A percentile compares a stretch with the other conserved stretches of the same genome.
These are phyloP conservation scores for Hypoxylon rubiginosum DNA, from an alignment of 2,329 filamentous ascomycete genomes.

Conservation along the genomic window DNA sequence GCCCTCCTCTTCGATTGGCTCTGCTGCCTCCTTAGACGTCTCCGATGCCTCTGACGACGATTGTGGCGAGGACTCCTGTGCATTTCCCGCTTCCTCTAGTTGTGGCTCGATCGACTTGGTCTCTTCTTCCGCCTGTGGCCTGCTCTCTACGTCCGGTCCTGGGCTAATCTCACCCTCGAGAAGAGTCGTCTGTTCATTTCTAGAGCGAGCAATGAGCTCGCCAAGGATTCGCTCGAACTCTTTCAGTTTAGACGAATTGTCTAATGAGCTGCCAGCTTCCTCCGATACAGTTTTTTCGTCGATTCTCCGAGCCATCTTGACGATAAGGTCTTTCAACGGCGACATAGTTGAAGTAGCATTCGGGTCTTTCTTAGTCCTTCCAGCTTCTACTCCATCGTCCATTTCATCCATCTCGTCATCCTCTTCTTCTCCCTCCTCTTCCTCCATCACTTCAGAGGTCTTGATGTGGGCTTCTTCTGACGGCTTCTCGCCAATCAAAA, in stretches of 20 bases:
- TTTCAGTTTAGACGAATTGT: conserved; percentile 58
- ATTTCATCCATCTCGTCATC: conserved; percentile 38
- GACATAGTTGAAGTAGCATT: conserved; percentile 53
- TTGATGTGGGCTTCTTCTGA: conserved; percentile 8
- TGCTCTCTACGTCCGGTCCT: conserved; percentile 10
- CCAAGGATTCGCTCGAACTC: conserved; percentile 66
- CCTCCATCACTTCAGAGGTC: conserved; percentile 38
- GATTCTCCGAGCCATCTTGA: conserved; percentile 63
- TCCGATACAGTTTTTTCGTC: conserved; percentile 51
- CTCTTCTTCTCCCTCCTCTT: conserved; percentile 44
- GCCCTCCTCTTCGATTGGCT: conserved; percentile 24
- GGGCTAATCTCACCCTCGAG: conserved; percentile 8
- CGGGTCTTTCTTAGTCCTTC: conserved; percentile 34
- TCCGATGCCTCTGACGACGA: background rate
- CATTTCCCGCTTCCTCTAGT: background rate
- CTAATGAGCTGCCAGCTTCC: conserved; percentile 44
- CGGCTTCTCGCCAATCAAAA: conserved; percentile 12
- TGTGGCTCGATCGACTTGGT: conserved; percentile 8
- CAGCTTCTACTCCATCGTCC: conserved; percentile 42
- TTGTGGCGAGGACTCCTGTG: conserved; percentile 20
- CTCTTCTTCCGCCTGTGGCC: conserved; percentile 7
- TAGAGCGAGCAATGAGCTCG: conserved; percentile 60
- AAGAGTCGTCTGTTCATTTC: conserved; percentile 33
- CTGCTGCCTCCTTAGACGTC: conserved; percentile 10
- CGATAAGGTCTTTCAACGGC: conserved; percentile 62